Conservation (phyloP, 768 basidiomycete species). For the Collybia sordida region DNA sequence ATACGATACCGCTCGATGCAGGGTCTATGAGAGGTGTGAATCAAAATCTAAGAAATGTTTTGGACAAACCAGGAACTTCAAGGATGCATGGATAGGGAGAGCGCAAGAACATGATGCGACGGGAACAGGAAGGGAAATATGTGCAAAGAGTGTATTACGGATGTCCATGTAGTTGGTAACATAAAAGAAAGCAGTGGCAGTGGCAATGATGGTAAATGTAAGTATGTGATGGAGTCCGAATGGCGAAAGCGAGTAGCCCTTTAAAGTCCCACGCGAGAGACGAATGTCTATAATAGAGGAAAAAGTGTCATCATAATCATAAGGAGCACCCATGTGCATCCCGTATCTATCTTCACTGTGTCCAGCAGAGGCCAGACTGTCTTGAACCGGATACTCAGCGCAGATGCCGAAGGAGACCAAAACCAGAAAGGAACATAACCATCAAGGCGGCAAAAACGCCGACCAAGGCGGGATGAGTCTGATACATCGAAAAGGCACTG, state of each 20-base stretch:
- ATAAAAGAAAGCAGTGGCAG: not conserved
- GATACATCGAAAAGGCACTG: conserved; percentile 32
- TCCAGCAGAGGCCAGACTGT: not conserved
- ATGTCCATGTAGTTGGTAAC: not conserved
- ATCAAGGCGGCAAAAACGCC: conserved; percentile 56
- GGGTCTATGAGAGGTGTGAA: no score
- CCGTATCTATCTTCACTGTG: not conserved
- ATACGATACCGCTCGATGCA: no score
- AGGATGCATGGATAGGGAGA: no score
- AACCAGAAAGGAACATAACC: conserved; percentile 68
- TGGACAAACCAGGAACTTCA: no score
- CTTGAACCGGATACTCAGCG: conserved; percentile 4
- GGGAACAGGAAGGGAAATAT: no score
- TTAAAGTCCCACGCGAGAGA: not conserved
- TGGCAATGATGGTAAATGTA: no score
- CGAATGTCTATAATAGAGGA: not conserved
- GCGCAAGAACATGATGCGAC: no score
- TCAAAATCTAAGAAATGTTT: no score
- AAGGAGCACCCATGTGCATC: not conserved
- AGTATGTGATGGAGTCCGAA: not conserved
- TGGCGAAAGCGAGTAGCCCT: not conserved
- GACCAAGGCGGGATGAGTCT: conserved; percentile 54
- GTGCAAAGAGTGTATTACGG: conserved; percentile 1
- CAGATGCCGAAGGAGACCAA: conserved; percentile 46
- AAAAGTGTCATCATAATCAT: conserved; percentile 4